These are phyloP conservation scores for Fusarium cyanostomum DNA, from an alignment of 2,329 filamentous ascomycete genomes.

Conservation along the genomic window DNA sequence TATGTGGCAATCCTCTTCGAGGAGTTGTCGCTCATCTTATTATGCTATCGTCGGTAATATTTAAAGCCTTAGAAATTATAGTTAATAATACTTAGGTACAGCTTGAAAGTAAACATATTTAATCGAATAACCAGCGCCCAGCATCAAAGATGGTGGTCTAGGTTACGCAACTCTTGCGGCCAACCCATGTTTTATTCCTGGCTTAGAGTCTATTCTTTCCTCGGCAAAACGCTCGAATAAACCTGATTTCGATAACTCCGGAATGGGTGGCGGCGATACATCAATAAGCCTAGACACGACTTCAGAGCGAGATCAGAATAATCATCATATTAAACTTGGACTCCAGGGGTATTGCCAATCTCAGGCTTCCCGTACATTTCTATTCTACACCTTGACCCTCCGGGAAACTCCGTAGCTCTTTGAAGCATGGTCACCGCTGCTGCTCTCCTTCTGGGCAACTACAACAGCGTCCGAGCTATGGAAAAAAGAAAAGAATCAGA, in stretches of 20 bases:
- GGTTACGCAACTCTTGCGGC: too few species aligned
- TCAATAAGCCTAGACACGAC: background rate
- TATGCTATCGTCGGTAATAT: too few species aligned
- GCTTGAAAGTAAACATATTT: too few species aligned
- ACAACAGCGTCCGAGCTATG: conserved; percentile 6
- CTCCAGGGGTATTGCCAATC: conserved; percentile 3
- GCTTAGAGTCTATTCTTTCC: background rate
- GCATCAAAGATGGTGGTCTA: too few species aligned
- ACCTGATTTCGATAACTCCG: background rate
- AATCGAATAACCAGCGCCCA: too few species aligned
- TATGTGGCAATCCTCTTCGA: too few species aligned
- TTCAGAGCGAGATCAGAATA: conserved; percentile 7
- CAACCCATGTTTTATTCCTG: conserved; percentile 16
- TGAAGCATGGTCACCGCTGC: conserved; percentile 26
- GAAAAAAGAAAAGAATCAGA: background rate
- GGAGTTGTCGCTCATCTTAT: too few species aligned
- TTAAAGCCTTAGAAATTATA: too few species aligned
- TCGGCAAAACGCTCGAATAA: background rate
- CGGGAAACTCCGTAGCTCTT: conserved; percentile 27
- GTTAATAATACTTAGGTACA: too few species aligned
- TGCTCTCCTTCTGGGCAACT: conserved; percentile 26
- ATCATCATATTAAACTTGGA: background rate
- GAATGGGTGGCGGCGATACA: background rate
- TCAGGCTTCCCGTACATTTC: conserved; percentile 18
- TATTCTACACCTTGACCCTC: conserved; percentile 13